Evolutionary conservation across 2,329 filamentous ascomycete species (phyloP).

Genomic region (Cladosporium colombiae): DNA sequence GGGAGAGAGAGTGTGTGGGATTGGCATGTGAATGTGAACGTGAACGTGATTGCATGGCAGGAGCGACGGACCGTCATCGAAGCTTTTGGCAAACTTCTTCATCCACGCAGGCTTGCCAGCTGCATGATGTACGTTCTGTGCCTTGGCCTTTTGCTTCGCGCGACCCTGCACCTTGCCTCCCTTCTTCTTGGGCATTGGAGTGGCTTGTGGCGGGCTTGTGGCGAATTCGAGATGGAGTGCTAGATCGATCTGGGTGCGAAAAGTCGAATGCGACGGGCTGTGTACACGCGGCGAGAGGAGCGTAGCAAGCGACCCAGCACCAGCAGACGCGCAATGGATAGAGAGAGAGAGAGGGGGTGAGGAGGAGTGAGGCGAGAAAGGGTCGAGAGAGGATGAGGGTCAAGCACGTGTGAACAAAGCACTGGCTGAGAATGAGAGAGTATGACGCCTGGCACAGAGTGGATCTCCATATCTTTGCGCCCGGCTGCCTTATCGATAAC

Average conservation of each 20-base stretch:
- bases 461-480: neutral
- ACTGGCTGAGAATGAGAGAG: slow-evolving; percentile 11
- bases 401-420: neutral
- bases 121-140: slow-evolving; percentile 21
- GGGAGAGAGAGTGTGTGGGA: neutral
- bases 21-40: slow-evolving; percentile 8
- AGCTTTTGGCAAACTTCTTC: slow-evolving; percentile 18
- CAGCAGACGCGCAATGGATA: neutral
- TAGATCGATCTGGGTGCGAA: neutral
- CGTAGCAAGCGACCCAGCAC: neutral
- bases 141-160: slow-evolving; percentile 30
- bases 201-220: slow-evolving; percentile 7
- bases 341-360: neutral
- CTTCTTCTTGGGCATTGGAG: slow-evolving; percentile 27
- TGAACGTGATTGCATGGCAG: neutral
- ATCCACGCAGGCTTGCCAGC: slow-evolving; percentile 13
- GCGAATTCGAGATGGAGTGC: slow-evolving; percentile 31
- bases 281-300: neutral
- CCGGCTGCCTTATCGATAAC: neutral
- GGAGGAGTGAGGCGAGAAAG: neutral
- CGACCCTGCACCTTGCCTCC: slow-evolving; percentile 28
- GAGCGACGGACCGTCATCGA: slow-evolving; percentile 18
- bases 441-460: slow-evolving; percentile 3
- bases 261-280: neutral
- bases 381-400: neutral